phyloP scores from a whole-genome alignment of 352 stramenopile species.

The Phytophthora citricola region DNA sequence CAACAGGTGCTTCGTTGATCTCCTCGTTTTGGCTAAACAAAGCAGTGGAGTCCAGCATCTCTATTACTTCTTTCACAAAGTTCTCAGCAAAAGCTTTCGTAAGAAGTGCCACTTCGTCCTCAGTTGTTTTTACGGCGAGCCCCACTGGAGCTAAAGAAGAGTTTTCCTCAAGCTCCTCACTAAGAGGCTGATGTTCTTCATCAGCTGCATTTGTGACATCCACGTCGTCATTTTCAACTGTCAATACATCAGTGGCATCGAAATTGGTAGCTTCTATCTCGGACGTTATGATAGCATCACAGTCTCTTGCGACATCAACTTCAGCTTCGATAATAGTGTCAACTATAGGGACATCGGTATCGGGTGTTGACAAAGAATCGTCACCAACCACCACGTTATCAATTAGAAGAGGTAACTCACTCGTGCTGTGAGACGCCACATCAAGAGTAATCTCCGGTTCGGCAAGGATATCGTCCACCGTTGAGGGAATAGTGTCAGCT shows the following conservation, averaged over 20 bases:
- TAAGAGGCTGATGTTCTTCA: background rate
- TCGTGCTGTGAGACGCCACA: background rate
- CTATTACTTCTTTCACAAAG: conserved; percentile 28
- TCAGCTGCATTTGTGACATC: background rate
- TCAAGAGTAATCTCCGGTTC: background rate
- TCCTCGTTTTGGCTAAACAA: conserved; percentile 6
- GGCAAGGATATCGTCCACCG: background rate
- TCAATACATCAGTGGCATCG: background rate
- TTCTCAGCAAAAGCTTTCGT: conserved; percentile 17
- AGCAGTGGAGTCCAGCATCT: background rate
- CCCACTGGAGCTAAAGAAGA: background rate
- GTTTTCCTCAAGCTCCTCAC: background rate
- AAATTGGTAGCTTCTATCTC: background rate
- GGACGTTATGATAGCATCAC: background rate
- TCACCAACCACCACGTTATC: background rate
- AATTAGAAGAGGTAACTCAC: background rate
- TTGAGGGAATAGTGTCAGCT: background rate
- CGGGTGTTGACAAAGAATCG: background rate
- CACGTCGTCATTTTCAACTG: background rate
- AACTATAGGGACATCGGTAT: background rate
- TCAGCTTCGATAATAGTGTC: background rate
- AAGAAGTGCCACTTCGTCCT: conserved; percentile 1
- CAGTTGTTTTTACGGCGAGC: background rate
- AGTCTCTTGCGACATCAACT: background rate
- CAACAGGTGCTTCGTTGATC: background rate